Evolutionary conservation across 1,139 yeast species (phyloP), one percentile per base, ranked within the genome.

Genomic region (Diutina catenulata): DNA sequence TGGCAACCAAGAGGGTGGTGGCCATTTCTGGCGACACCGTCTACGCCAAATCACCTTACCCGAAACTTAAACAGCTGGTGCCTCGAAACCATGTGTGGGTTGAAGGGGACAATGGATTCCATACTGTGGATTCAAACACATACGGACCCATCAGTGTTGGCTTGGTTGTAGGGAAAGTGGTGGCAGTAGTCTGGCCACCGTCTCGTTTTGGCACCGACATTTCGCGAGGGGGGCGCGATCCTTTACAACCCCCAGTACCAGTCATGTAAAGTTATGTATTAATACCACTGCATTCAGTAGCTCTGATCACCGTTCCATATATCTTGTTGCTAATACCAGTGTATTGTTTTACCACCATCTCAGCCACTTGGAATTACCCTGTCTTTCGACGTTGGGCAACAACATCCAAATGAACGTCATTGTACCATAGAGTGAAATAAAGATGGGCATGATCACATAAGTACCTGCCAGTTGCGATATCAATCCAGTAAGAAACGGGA

Each of bases 1-100:
- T 83, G 19, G 68, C 81, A 36, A 79, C 93, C 26, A 88, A 88
- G 57, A 59, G 97, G 37, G 70, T 88, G 7, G 70, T 80, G 43
- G 96, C 81, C 1, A 50, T 76, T 1, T 86, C 74, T 41, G 88
- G 91, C 20, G 94, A 84, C 47, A 54, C 64, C 3, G 65, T 87
- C 1, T 50, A 57, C 19, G 76, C 94, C 2, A 60, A 69, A 9
- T 55, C 58, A 23, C 76, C 76, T 15, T 84, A 81, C 51, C 91
- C 94, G 1, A 70, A 76, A 49, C 60, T 66, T 2, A 61, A 63
- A 33, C 76, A 80, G 7, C 59, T 59, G 20, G 61, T 88, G 2
- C 95, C 95, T 3, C 58, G 83, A 41, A 80, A 78, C 49, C 97
- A 88, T 53, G 49, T 84, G 10, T 88, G 96, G 96, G 87, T 87